A percentile compares a stretch with the other conserved stretches of the same genome.
Evolutionary conservation across 1,284 basidiomycete genomes (phyloP).

Genomic region (Retiboletus fuscus): DNA sequence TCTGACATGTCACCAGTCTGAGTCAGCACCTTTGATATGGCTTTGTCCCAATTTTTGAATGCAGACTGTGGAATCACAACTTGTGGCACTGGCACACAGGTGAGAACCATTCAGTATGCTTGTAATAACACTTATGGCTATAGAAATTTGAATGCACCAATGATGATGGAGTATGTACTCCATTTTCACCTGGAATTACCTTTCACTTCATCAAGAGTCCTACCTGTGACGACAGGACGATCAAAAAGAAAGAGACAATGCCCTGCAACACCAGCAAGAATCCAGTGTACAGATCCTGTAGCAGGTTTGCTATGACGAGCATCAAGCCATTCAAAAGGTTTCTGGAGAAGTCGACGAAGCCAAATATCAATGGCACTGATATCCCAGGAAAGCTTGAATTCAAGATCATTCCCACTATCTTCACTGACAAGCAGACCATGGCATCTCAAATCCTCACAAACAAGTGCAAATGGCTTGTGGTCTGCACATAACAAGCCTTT

Average conservation of each 20-base stretch:
- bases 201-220: not conserved
- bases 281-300: not conserved
- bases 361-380: slow-evolving; percentile 11
- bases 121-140: not conserved
- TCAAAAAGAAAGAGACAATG: not conserved
- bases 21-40: not conserved
- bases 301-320: not conserved
- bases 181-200: not conserved
- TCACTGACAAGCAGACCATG: slow-evolving; percentile 7
- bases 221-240: not conserved
- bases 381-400: slow-evolving; percentile 12
- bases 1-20: too few relatives aligned
- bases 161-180: not conserved
- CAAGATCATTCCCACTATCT: not conserved
- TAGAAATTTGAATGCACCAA: not conserved
- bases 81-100: not conserved
- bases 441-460: not conserved
- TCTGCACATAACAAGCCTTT: too few relatives aligned
- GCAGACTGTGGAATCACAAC: not conserved
- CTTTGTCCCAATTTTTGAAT: not conserved
- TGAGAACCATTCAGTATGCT: not conserved
- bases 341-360: slow-evolving; percentile 11
- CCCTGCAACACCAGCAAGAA: not conserved
- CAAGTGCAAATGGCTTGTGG: not conserved
- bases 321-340: slow-evolving; percentile 26